Percentiles rank a stretch among this genome's conserved stretches.
Conservation (phyloP, 2,329 filamentous ascomycete species). For the Allantophomopsis lycopodina region DNA sequence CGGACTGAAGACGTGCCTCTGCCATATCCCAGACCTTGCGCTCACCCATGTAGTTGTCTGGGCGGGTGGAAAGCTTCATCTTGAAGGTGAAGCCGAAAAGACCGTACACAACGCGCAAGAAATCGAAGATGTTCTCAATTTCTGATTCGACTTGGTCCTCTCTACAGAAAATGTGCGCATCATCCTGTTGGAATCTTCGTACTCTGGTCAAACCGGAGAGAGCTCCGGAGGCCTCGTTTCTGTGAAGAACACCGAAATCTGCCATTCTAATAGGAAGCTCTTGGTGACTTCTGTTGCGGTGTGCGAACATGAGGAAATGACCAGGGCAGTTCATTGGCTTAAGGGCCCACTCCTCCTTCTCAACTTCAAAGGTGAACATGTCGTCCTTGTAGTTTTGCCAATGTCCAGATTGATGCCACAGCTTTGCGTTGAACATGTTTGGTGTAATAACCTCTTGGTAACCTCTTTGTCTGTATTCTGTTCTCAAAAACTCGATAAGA, state of each 20-base stretch:
- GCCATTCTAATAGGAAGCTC: conserved; percentile 87
- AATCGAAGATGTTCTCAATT: conserved; percentile 77
- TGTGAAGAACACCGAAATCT: conserved; percentile 89
- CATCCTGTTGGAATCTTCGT: conserved; percentile 88
- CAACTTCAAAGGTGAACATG: conserved; percentile 78
- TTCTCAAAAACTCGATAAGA: conserved; percentile 65
- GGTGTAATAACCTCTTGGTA: conserved; percentile 94
- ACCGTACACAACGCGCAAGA: conserved; percentile 67
- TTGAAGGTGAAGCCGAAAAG: conserved; percentile 85
- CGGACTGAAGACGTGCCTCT: conserved; percentile 65
- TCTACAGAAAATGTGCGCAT: conserved; percentile 90
- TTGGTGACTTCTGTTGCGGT: conserved; percentile 73
- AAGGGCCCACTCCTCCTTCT: conserved; percentile 74
- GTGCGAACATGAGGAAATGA: conserved; percentile 78
- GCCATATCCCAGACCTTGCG: conserved; percentile 81
- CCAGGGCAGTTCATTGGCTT: conserved; percentile 99
- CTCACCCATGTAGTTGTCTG: conserved; percentile 79
- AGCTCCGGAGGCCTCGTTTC: conserved; percentile 90
- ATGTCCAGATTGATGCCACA: conserved; percentile 93
- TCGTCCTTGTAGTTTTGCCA: conserved; percentile 92
- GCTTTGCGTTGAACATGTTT: conserved; percentile 86
- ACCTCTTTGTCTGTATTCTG: conserved; percentile 83
- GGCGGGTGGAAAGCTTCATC: conserved; percentile 82
- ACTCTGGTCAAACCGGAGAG: conserved; percentile 85
- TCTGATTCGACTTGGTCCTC: conserved; percentile 63